A percentile compares a stretch with the other conserved stretches of the same genome.
These are phyloP conservation scores for Cladorrhinum samala DNA, from an alignment of 495 filamentous ascomycete genomes.

Conservation along the genomic window DNA sequence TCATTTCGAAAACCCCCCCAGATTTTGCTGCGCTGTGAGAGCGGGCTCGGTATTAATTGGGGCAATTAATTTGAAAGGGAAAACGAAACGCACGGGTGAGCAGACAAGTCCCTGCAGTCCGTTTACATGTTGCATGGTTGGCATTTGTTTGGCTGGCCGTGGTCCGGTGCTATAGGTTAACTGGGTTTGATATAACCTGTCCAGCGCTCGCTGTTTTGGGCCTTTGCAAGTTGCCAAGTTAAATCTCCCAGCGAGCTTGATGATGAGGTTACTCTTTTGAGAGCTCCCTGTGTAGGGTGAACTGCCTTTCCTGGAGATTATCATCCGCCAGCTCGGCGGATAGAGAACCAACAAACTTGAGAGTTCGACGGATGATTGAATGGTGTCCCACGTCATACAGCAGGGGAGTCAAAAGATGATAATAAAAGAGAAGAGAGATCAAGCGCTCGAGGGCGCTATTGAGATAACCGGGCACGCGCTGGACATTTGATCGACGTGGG, in stretches of 20 bases:
- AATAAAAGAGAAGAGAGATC: not conserved
- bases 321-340: no score
- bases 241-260: not conserved
- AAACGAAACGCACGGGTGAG: not conserved
- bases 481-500: not conserved
- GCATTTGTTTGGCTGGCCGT: slow-evolving; percentile 4
- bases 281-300: no score
- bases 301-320: not conserved
- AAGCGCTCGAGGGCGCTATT: not conserved
- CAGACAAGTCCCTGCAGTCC: no score
- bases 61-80: not conserved
- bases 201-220: not conserved
- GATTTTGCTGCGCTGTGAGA: no score
- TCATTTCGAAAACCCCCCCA: no score
- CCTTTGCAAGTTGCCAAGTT: no score
- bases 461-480: not conserved
- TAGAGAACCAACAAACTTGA: not conserved
- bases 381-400: slow-evolving; percentile 7
- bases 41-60: not conserved
- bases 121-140: no score
- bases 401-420: not conserved
- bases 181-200: slow-evolving; percentile 12
- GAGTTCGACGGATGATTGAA: not conserved
- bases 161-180: slow-evolving; percentile 16
- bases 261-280: not conserved